These are phyloP conservation scores for Boehmeria nivea DNA, from an alignment of 306 rosid species.

Conservation along the genomic window DNA sequence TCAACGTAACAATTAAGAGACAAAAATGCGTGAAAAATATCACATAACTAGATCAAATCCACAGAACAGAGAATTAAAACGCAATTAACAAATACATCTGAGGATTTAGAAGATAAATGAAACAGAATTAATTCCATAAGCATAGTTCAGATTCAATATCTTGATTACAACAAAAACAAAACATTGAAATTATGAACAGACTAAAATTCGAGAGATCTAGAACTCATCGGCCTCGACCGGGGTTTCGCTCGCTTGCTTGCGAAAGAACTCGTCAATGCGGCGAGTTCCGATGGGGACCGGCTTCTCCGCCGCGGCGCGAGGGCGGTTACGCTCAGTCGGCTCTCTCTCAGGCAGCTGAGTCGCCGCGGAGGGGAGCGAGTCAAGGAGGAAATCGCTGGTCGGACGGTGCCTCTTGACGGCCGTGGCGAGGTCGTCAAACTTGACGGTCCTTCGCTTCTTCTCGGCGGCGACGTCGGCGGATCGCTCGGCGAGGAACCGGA, in stretches of 20 bases:
- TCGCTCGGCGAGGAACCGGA: conserved; percentile 58
- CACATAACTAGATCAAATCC: too few species aligned
- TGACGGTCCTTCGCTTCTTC: conserved; percentile 81
- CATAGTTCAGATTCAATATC: too few species aligned
- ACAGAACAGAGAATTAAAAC: too few species aligned
- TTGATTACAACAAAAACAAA: too few species aligned
- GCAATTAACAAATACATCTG: too few species aligned
- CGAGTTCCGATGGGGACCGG: conserved; percentile 37
- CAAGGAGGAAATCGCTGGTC: conserved; percentile 76
- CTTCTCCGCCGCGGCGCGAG: conserved; percentile 28
- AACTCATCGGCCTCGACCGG: conserved; percentile 32
- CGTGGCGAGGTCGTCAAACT: conserved; percentile 53
- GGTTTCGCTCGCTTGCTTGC: conserved; percentile 22
- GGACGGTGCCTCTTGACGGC: conserved; percentile 74
- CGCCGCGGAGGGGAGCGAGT: conserved; percentile 60
- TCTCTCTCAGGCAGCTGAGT: conserved; percentile 29
- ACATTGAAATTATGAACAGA: too few species aligned
- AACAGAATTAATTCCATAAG: too few species aligned
- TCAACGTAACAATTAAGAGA: not conserved
- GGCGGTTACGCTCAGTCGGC: conserved; percentile 27
- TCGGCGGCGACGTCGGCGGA: conserved; percentile 52
- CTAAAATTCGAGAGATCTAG: conserved; percentile 13
- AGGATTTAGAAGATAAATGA: too few species aligned
- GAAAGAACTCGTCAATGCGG: conserved; percentile 70
- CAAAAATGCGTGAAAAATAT: not conserved